Percentiles rank a stretch among this genome's conserved stretches.
phyloP scores from a whole-genome alignment of 2,329 filamentous ascomycete genomes.

The Hypoxylon sp. region DNA sequence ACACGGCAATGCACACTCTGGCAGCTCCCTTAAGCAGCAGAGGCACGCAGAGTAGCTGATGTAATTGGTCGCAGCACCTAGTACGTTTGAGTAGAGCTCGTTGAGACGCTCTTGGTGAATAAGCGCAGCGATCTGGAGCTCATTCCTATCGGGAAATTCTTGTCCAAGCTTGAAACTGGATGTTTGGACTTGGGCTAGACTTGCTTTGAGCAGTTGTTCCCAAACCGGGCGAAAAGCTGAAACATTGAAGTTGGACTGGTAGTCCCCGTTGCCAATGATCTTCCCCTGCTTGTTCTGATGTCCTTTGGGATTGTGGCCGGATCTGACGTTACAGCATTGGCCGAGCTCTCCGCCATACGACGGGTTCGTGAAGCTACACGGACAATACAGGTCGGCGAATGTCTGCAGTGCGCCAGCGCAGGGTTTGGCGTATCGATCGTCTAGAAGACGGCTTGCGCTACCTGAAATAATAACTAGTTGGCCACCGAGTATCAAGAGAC shows the following conservation, averaged over 20 bases:
- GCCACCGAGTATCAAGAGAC: neutral
- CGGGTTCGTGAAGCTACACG: slow-evolving; percentile 49
- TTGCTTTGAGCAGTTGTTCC: slow-evolving; percentile 50
- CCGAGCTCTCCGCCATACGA: slow-evolving; percentile 47
- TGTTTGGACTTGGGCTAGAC: slow-evolving; percentile 49
- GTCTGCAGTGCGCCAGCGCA: slow-evolving; percentile 50
- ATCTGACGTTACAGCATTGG: slow-evolving; percentile 51
- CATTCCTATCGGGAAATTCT: slow-evolving; percentile 48
- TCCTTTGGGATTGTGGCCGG: slow-evolving; percentile 53
- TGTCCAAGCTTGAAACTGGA: slow-evolving; percentile 49
- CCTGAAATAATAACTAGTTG: slow-evolving; percentile 34
- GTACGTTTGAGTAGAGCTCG: slow-evolving; percentile 50
- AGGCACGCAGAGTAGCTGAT: slow-evolving; percentile 53
- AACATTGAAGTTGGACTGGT: slow-evolving; percentile 49
- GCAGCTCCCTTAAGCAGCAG: slow-evolving; percentile 52
- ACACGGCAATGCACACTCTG: slow-evolving; percentile 52
- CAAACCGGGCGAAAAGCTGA: slow-evolving; percentile 47
- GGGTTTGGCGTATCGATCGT: slow-evolving; percentile 51
- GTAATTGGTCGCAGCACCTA: slow-evolving; percentile 48
- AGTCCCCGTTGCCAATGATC: slow-evolving; percentile 53
- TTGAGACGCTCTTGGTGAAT: slow-evolving; percentile 52
- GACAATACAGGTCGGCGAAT: slow-evolving; percentile 52
- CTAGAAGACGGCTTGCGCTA: slow-evolving; percentile 50
- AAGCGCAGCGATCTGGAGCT: slow-evolving; percentile 50
- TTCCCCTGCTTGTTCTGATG: slow-evolving; percentile 53